Evolutionary conservation across 2,329 filamentous ascomycete species (phyloP).

Genomic region (Talaromyces amestolkiae): DNA sequence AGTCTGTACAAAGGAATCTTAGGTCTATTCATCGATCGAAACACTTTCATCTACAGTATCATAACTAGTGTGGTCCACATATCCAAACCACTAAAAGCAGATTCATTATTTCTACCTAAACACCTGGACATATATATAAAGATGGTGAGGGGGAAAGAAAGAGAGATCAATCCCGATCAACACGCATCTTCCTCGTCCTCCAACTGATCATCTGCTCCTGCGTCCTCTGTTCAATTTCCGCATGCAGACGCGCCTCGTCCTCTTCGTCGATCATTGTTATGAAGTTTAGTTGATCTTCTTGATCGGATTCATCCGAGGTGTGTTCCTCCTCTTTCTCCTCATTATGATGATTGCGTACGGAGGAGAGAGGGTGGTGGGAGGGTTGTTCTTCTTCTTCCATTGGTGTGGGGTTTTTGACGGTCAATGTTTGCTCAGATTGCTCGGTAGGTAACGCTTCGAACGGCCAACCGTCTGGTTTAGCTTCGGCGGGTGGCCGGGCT

Average conservation of each 20-base stretch:
- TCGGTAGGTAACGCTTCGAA: not conserved
- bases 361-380: not conserved
- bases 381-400: not conserved
- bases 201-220: constrained; percentile 29
- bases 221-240: constrained; percentile 32
- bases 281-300: constrained; percentile 8
- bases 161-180: not conserved
- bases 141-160: not conserved
- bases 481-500: not conserved
- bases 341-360: not conserved
- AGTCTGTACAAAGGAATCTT: not conserved
- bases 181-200: constrained; percentile 21
- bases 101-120: not conserved
- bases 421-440: not conserved
- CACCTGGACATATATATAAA: not conserved
- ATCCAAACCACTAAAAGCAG: not conserved
- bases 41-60: not conserved
- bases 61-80: not conserved
- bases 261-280: constrained; percentile 24
- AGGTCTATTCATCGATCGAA: not conserved
- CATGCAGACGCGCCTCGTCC: constrained; percentile 27
- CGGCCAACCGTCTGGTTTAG: not conserved
- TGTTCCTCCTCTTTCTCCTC: not conserved
- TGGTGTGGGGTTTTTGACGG: not conserved
- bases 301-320: constrained; percentile 1